Evolutionary conservation across 305 asterid species (phyloP).

Genomic region (Plantago coronopus): DNA sequence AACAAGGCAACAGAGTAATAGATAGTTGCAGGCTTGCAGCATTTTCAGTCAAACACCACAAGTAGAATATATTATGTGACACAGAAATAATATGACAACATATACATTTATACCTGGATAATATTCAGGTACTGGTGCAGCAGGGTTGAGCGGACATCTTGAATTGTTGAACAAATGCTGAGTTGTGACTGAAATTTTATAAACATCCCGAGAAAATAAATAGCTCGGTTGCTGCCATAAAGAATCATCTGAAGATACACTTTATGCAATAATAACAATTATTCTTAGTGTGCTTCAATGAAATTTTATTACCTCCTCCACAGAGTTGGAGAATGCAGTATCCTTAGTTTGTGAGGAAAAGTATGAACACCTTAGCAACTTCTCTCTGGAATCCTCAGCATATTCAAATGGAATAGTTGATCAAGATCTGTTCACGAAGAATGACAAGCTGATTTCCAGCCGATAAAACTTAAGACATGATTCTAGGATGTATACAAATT

Average conservation of each 20-base stretch:
- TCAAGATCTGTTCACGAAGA: slow-evolving; percentile 53
- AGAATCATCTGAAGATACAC: slow-evolving; percentile 18
- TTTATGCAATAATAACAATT: not conserved
- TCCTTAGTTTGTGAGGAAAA: slow-evolving; percentile 44
- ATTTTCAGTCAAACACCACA: not conserved
- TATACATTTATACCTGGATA: slow-evolving; percentile 59
- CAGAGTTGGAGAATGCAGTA: slow-evolving; percentile 38
- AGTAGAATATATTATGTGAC: slow-evolving; percentile 8
- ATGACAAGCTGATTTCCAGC: slow-evolving; percentile 46
- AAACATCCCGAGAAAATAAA: slow-evolving; percentile 58
- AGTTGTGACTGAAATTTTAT: slow-evolving; percentile 67
- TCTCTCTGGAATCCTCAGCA: slow-evolving; percentile 38
- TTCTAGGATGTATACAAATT: slow-evolving; percentile 63
- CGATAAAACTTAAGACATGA: slow-evolving; percentile 41
- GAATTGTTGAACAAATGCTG: slow-evolving; percentile 74
- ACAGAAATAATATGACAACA: slow-evolving; percentile 2
- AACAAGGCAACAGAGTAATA: not conserved
- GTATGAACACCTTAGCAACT: slow-evolving; percentile 54
- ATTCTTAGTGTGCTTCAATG: not conserved
- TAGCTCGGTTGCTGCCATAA: slow-evolving; percentile 26
- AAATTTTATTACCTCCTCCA: slow-evolving; percentile 58
- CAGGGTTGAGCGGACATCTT: slow-evolving; percentile 49
- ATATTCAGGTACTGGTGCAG: slow-evolving; percentile 73
- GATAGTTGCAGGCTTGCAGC: no score
- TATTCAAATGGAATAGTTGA: slow-evolving; percentile 37